Evolutionary conservation across 352 stramenopile genomes (phyloP), one percentile per base, ranked within the genome.

Genomic region (Pythium dissotocum): DNA sequence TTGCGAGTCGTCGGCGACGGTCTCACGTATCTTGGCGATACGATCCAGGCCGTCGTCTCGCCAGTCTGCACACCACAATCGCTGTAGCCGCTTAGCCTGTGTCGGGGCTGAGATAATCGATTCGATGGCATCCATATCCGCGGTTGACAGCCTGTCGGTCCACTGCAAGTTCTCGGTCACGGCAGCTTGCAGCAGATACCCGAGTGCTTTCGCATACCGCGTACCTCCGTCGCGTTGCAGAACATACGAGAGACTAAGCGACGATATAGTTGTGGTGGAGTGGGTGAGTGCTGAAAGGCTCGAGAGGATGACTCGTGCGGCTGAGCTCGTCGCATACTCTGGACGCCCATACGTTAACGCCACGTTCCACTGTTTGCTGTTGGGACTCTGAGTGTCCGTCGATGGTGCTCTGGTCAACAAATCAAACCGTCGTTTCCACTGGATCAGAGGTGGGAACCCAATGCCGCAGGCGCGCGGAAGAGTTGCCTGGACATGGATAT

Each of bases 341-440:
- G 46, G 46, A 30, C 13, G 46, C n/a, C 4, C 4, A 30, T 53
- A 53, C 46, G 4, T 4, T 4, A 53, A 8, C 46, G 6, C 21
- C 46, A 53, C 46, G n/a, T 53, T 30, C 46, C 46, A 53, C 21
- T 30, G 7, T n/a, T 30, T 53, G n/a, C 1, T 30, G 5, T 5
- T 24, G 7, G 14, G 4, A 51, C 14, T 26, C 16, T 51, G n/a
- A 0, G 42, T 26, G 18, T 26, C 21, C 6, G 4, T 53, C 46
- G 32, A 16, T n/a, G 21, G 46, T 14, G 46, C 12, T 14, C 13
- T 53, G 6, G 46, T 53, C 16, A 53, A 8, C 16, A 53, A n/a
- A 53, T 53, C 46, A 53, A 53, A 30, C 16, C 46, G 46, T n/a
- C 21, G 18, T n/a, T 53, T 53, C 46, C 46, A 53, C 46, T n/a